A percentile compares a stretch with the other conserved stretches of the same genome.
These are phyloP conservation scores for Dothideomycetidae sp. DNA, from an alignment of 2,329 filamentous ascomycete genomes.

Conservation along the genomic window DNA sequence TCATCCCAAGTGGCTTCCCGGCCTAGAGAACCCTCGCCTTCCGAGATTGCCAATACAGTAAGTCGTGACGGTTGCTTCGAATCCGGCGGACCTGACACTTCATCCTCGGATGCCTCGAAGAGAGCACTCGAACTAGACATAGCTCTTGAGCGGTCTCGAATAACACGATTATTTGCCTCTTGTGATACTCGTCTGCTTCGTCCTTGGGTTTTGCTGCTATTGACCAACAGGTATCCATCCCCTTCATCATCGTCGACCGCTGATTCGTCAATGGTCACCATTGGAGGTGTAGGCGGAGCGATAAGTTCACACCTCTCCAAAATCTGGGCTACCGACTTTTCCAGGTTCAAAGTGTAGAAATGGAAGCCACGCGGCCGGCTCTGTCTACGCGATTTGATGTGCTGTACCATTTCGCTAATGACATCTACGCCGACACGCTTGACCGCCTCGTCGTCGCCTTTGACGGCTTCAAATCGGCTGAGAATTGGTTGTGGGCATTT, in stretches of 20 bases:
- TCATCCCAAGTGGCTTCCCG: conserved; percentile 98
- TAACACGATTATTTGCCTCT: conserved; percentile 73
- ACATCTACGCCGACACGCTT: conserved; percentile 72
- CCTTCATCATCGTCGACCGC: conserved; percentile 24
- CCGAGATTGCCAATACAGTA: conserved; percentile 83
- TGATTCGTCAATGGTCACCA: conserved; percentile 26
- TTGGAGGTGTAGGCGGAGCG: conserved; percentile 30
- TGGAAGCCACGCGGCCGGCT: conserved; percentile 65
- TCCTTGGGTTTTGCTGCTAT: conserved; percentile 15
- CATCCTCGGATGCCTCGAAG: conserved; percentile 56
- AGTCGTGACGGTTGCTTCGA: conserved; percentile 48
- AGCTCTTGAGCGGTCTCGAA: conserved; percentile 43
- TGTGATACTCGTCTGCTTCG: conserved; percentile 49
- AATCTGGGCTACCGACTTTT: conserved; percentile 91
- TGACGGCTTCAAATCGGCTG: conserved; percentile 55
- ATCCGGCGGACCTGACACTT: conserved; percentile 58
- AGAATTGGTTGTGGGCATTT: conserved; percentile 59
- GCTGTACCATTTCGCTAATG: conserved; percentile 67
- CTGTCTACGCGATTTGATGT: conserved; percentile 52
- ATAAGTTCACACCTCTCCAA: conserved; percentile 77
- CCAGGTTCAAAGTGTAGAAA: conserved; percentile 92
- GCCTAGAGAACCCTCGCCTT: conserved; percentile 78
- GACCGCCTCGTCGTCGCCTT: conserved; percentile 66
- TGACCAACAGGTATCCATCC: conserved; percentile 18
- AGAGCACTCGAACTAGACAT: conserved; percentile 40